Evolutionary conservation across 345 rosid genomes (phyloP).

Genomic region (Dipteronia dyeriana): DNA sequence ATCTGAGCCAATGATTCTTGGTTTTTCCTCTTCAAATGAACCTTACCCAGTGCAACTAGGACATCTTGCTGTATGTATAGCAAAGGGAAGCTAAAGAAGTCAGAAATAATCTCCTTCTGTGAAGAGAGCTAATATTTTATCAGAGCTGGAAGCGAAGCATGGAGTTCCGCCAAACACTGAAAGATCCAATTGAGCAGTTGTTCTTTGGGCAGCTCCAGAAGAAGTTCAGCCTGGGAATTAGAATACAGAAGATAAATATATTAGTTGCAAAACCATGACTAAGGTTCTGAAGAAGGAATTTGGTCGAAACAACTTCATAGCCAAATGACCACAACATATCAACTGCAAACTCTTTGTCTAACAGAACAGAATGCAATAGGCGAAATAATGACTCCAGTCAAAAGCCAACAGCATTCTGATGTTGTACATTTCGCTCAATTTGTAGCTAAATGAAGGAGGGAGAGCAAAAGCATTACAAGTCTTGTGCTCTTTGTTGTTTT

Average conservation of each 20-base stretch:
- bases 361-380: not conserved
- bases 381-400: not conserved
- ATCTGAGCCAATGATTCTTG: not conserved
- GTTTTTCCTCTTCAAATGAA: not conserved
- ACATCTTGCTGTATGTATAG: not conserved
- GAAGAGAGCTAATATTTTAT: constrained; percentile 59
- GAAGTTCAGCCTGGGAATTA: constrained; percentile 83
- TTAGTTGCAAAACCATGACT: not conserved
- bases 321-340: constrained; percentile 5
- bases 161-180: constrained; percentile 86
- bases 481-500: not conserved
- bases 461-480: not conserved
- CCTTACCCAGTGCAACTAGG: constrained; percentile 4
- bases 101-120: constrained; percentile 2
- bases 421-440: not conserved
- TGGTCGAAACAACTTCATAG: not conserved
- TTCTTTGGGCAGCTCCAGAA: constrained; percentile 87
- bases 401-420: not conserved
- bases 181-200: constrained; percentile 91
- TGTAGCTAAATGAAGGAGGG: not conserved
- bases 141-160: constrained; percentile 79
- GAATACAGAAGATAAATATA: not conserved
- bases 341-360: not conserved
- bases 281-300: not conserved
- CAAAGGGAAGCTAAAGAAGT: not conserved